Base-by-base conservation (phyloP, 208 protist species). In the Trypanosoma caninum region DNA sequence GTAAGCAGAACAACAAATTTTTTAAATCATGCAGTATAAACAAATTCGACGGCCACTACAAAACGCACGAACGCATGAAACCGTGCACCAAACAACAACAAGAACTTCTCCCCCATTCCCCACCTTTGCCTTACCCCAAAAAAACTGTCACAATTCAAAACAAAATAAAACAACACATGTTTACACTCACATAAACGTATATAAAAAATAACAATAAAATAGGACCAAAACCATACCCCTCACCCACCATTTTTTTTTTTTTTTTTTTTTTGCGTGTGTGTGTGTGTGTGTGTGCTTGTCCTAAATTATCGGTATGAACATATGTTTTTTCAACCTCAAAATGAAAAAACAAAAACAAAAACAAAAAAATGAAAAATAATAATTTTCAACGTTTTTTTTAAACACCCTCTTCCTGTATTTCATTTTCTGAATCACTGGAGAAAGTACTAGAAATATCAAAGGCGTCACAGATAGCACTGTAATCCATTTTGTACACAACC, bases 401-500 rank as follows among this genome's bases (percentile, higher is more conserved):
- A 38, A 71, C 60, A 28, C 69, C 46, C 46, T 76, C 68, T 30
- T 72, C 71, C 14, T 60, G 53, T 27, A 56, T 50, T 23, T 86
- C 72, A 41, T 83, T 80, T 22, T 86, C 75, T 48, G 81, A 77
- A 25, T 89, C 69, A 58, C 77, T 67, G 54, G 71, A 68, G 31
- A 23, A 7, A 30, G 23, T 50, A 8, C 16, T 50, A 8, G 3
- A 13, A 30, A 50, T 14, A 23, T 78, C 59, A 51, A 89, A 86
- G 48, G 83, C 63, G 37, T 91, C 79, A 58, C 82, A 89, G 2
- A 89, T 58, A 0, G 66, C 60, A 1, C 84, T 52, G 52, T 89
- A 93, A 58, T 93, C 61, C 69, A 88, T 82, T 20, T 46, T 70
- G 46, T 59, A 75, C 9, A 71, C 74, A 0, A 67, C 80, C 27